phyloP scores from a whole-genome alignment of 192 early-diverging fungal genomes.

The Backusella australiensis region DNA sequence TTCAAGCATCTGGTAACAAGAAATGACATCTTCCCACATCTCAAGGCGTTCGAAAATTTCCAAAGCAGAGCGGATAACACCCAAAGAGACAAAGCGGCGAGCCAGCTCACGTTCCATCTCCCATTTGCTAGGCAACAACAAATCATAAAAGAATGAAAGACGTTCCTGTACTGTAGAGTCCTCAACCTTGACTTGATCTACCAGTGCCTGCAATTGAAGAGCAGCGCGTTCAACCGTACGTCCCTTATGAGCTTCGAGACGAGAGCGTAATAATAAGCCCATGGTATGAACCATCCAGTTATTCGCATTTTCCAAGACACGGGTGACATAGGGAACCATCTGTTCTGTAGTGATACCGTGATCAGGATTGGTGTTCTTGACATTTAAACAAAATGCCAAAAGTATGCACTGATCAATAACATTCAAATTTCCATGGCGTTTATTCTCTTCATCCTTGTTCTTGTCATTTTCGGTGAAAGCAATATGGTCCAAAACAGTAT shows the following conservation, averaged over 20 bases:
- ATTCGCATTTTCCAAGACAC: constrained; percentile 89
- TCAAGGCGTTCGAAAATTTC: constrained; percentile 94
- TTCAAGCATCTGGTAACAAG: constrained; percentile 84
- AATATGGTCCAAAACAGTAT: constrained; percentile 85
- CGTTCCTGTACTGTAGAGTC: constrained; percentile 73
- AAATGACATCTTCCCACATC: constrained; percentile 95
- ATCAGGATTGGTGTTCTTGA: constrained; percentile 91
- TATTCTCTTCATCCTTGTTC: constrained; percentile 41
- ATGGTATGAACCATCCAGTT: constrained; percentile 99
- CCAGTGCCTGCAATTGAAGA: constrained; percentile 94
- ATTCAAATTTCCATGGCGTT: constrained; percentile 65
- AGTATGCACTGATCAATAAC: constrained; percentile 88
- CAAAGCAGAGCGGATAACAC: constrained; percentile 86
- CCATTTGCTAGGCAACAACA: constrained; percentile 91
- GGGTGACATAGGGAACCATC: constrained; percentile 92
- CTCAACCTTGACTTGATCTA: constrained; percentile 84
- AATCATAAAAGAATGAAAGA: constrained; percentile 74
- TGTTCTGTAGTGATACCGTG: constrained; percentile 94
- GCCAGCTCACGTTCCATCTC: constrained; percentile 94
- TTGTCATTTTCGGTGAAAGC: constrained; percentile 53
- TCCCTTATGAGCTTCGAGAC: constrained; percentile 81
- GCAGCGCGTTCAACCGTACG: constrained; percentile 88
- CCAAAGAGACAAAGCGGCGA: constrained; percentile 76
- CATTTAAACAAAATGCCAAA: constrained; percentile 86
- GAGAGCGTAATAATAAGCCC: constrained; percentile 86